Base-by-base conservation (phyloP, 2,329 filamentous ascomycete species). In the Cyphellophora attinorum region DNA sequence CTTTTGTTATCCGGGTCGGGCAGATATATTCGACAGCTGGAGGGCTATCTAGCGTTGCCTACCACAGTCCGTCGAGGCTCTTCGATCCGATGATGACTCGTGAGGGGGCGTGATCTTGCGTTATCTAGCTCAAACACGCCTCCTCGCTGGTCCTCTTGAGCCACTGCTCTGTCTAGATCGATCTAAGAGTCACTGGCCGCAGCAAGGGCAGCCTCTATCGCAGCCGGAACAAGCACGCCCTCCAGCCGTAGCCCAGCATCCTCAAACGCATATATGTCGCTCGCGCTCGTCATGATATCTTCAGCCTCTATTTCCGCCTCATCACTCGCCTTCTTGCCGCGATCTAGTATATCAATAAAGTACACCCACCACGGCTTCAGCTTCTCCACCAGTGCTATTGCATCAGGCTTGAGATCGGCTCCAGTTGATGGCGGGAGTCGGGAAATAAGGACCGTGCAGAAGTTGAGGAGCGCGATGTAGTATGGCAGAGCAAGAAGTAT, bases 391-490 rank as follows among this genome's bases (percentile, higher is more conserved):
- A 37, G 29, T 11, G 11, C 12, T 23, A 31, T 29, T 11, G 33
- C 33, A n/a, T 25, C 17, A 5, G 13, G 17, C 5, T 30, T 17
- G 10, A 31, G 18, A 28, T 18, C 29, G n/a, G 4, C 42, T 28
- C 11, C 39, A 35, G 12, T 28, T 34, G 17, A 16, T 4, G 21
- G 23, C 11, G 29, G 29, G n/a, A 42, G 17, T 18, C 40, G 36
- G 1, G 44, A 34, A 10, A 44, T 31, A 11, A 45, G 16, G 14
- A 49, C 27, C 27, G 39, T 40, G 14, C 42, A 32, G 18, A 49
- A 35, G 31, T 49, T 49, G 23, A 49, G 34, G 5, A 40, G 40
- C 4, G 46, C 41, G 27, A 49, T 45, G 38, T 40, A 46, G 33
- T 44, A 47, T 2, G 45, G 42, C n/a, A 47, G 39, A 3, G 42